Evolutionary conservation across 306 rosid species (phyloP).

Genomic region (Prunus padus): DNA sequence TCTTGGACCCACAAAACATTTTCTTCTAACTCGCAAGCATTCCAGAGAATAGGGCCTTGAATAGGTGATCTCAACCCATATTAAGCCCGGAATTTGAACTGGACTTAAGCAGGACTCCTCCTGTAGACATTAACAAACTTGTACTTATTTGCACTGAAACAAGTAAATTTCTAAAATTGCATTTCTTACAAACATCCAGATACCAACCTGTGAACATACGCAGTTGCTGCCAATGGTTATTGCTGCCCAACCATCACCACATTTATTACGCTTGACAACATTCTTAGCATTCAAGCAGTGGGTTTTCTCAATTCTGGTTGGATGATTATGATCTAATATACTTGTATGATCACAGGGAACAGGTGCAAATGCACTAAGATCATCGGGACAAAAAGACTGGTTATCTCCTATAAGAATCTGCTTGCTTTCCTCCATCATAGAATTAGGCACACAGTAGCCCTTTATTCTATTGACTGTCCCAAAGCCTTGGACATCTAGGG

Average conservation of each 20-base stretch:
- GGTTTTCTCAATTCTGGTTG: conserved; percentile 29
- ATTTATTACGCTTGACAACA: conserved; percentile 56
- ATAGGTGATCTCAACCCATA: conserved; percentile 78
- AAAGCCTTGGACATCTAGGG: conserved; percentile 26
- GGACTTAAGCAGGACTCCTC: conserved; percentile 73
- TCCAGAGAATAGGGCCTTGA: conserved; percentile 50
- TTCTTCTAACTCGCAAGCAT: conserved; percentile 44
- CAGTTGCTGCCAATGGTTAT: conserved; percentile 39
- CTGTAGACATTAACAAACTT: conserved; percentile 37
- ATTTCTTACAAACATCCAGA: conserved; percentile 18
- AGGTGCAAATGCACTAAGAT: conserved; percentile 48
- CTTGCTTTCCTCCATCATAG: conserved; percentile 51
- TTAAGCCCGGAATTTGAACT: conserved; percentile 57
- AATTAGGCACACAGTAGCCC: conserved; percentile 73
- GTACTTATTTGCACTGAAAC: conserved; percentile 22
- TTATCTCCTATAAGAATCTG: conserved; percentile 29
- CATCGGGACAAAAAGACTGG: conserved; percentile 50
- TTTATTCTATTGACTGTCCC: conserved; percentile 41
- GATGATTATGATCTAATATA: conserved; percentile 28
- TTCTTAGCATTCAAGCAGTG: conserved; percentile 68
- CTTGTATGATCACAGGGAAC: conserved; percentile 39
- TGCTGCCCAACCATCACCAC: conserved; percentile 58
- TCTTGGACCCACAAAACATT: conserved; percentile 32
- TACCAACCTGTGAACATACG: conserved; percentile 54
- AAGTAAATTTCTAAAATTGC: conserved; percentile 7